A percentile compares a stretch with the other conserved stretches of the same genome.
Conservation (phyloP, 2,329 filamentous ascomycete species). For the Cladosporium oxysporum region DNA sequence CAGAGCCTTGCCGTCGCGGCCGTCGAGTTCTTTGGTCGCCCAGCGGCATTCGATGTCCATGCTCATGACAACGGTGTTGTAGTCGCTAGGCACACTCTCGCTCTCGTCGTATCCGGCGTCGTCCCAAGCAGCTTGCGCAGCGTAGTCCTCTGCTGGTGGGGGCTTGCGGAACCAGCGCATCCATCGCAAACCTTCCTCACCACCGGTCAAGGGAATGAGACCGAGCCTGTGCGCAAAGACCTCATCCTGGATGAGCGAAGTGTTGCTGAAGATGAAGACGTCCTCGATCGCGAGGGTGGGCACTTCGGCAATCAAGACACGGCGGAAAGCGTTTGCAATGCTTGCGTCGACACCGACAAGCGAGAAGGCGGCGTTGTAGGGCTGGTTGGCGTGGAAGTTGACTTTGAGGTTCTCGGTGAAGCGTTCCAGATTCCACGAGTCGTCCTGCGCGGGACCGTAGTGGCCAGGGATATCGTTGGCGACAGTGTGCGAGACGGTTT, state of each 20-base stretch:
- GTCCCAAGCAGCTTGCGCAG: constrained; percentile 42
- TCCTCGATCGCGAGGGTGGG: constrained; percentile 92
- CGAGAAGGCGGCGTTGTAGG: constrained; percentile 80
- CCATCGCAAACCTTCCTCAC: constrained; percentile 74
- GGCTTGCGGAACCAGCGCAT: constrained; percentile 81
- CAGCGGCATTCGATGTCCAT: constrained; percentile 79
- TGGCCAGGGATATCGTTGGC: constrained; percentile 92
- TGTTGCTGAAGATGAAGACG: constrained; percentile 94
- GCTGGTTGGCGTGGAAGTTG: constrained; percentile 80
- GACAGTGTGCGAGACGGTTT: constrained; percentile 85
- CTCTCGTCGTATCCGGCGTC: constrained; percentile 47
- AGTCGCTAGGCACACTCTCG: constrained; percentile 63
- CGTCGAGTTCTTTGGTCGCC: constrained; percentile 54
- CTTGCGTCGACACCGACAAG: constrained; percentile 89
- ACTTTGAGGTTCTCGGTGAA: constrained; percentile 74
- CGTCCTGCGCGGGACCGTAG: constrained; percentile 78
- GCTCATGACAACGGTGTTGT: constrained; percentile 81
- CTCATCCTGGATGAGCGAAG: constrained; percentile 96
- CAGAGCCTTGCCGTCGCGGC: constrained; percentile 49
- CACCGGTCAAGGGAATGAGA: constrained; percentile 83
- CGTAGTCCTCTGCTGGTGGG: constrained; percentile 57
- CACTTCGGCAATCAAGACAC: constrained; percentile 92
- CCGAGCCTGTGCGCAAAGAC: constrained; percentile 88
- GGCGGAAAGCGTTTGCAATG: constrained; percentile 94
- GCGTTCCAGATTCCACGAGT: constrained; percentile 72